phyloP scores from a whole-genome alignment of 371 early-diverging fungal genomes.

The Chytridiales sp. region DNA sequence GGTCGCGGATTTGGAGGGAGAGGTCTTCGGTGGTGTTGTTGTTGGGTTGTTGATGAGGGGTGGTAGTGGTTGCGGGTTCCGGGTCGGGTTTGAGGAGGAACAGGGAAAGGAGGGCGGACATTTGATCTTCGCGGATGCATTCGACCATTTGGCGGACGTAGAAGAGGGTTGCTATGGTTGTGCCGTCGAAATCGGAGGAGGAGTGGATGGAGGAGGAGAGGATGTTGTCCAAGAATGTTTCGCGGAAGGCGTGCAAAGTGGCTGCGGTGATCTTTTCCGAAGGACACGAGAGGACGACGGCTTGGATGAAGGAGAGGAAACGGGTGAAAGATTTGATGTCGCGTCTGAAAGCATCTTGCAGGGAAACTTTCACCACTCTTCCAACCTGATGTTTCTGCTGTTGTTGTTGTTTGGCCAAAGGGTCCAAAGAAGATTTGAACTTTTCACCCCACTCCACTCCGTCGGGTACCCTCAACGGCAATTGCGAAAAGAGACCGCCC shows the following conservation, averaged over 20 bases:
- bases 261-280: slow-evolving; percentile 63
- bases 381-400: not conserved
- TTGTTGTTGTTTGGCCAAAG: not conserved
- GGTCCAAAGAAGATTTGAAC: slow-evolving; percentile 1
- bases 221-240: slow-evolving; percentile 80
- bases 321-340: slow-evolving; percentile 78
- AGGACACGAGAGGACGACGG: slow-evolving; percentile 77
- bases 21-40: slow-evolving; percentile 13
- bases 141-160: slow-evolving; percentile 84
- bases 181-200: slow-evolving; percentile 89
- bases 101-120: slow-evolving; percentile 70
- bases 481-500: slow-evolving; percentile 87
- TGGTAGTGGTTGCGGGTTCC: slow-evolving; percentile 14
- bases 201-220: slow-evolving; percentile 82
- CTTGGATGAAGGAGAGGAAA: slow-evolving; percentile 81
- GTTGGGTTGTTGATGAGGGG: not conserved
- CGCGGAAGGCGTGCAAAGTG: slow-evolving; percentile 66
- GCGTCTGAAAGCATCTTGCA: slow-evolving; percentile 54
- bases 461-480: slow-evolving; percentile 58
- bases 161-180: slow-evolving; percentile 83
- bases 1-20: slow-evolving; percentile 40
- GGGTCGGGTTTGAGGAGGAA: slow-evolving; percentile 62
- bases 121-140: slow-evolving; percentile 68
- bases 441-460: slow-evolving; percentile 25
- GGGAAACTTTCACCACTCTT: slow-evolving; percentile 3